These are phyloP conservation scores for Selaginella moellendorffii DNA, from an alignment of 75 land plant genomes.

Conservation along the genomic window DNA sequence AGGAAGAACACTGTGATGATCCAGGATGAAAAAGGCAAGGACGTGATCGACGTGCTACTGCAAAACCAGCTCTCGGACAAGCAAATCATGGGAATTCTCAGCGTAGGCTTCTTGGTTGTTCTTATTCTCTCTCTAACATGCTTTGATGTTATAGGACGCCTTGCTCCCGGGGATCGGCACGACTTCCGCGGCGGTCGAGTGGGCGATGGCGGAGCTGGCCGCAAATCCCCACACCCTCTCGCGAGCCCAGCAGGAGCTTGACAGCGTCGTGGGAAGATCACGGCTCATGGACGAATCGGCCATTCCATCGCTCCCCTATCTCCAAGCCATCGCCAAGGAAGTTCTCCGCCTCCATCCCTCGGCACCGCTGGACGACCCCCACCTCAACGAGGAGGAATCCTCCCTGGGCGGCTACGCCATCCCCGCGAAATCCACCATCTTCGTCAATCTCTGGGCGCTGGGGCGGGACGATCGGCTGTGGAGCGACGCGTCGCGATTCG, in stretches of 20 bases:
- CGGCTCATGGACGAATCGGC: background rate
- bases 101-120: background rate
- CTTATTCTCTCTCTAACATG: background rate
- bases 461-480: slow-evolving; percentile 2
- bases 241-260: slow-evolving; percentile 10
- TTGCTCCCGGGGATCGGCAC: slow-evolving; percentile 11
- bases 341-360: slow-evolving; percentile 10
- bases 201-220: slow-evolving; percentile 13
- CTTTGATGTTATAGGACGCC: slow-evolving; percentile 2
- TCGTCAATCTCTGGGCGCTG: slow-evolving; percentile 10
- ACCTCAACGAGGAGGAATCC: slow-evolving; percentile 7
- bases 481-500: background rate
- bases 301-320: background rate
- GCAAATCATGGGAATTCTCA: slow-evolving; percentile 10
- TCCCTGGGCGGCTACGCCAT: slow-evolving; percentile 8
- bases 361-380: slow-evolving; percentile 11
- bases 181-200: slow-evolving; percentile 7
- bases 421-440: slow-evolving; percentile 3
- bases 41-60: slow-evolving; percentile 4
- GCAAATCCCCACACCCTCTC: background rate
- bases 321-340: slow-evolving; percentile 5
- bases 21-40: background rate
- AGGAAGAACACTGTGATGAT: background rate
- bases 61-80: slow-evolving; percentile 7
- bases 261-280: background rate